phyloP scores from a whole-genome alignment of 192 early-diverging fungal genomes.

The Rhizophlyctis rosea region DNA sequence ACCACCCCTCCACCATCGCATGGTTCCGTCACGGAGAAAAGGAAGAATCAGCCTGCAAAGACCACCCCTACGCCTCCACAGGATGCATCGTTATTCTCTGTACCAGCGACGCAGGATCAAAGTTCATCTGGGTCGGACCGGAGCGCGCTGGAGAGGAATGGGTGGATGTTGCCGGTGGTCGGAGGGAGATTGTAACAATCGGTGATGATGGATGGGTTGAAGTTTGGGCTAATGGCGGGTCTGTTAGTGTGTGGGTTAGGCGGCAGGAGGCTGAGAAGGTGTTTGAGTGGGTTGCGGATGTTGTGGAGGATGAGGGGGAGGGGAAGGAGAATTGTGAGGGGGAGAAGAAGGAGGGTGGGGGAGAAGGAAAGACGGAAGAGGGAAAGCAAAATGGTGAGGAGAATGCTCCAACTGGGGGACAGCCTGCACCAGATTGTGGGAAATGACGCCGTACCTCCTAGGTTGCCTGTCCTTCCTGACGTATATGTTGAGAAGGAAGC shows the following conservation, averaged over 20 bases:
- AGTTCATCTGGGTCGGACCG: slow-evolving; percentile 28
- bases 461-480: too few relatives aligned
- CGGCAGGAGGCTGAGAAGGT: slow-evolving; percentile 9
- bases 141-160: slow-evolving; percentile 19
- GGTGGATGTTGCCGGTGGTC: slow-evolving; percentile 27
- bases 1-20: slow-evolving; percentile 42
- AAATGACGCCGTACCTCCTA: too few relatives aligned
- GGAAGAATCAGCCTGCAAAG: neutral
- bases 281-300: slow-evolving; percentile 17
- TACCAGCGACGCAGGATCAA: slow-evolving; percentile 23
- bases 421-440: too few relatives aligned
- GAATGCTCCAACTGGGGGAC: too few relatives aligned
- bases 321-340: too few relatives aligned
- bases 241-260: slow-evolving; percentile 24
- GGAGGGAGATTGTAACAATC: slow-evolving; percentile 20
- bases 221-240: slow-evolving; percentile 24
- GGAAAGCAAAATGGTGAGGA: too few relatives aligned
- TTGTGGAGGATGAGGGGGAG: too few relatives aligned
- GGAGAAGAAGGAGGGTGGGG: too few relatives aligned
- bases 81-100: slow-evolving; percentile 3
- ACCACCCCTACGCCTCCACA: neutral
- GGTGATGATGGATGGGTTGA: slow-evolving; percentile 27
- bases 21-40: slow-evolving; percentile 37
- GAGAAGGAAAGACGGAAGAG: too few relatives aligned
- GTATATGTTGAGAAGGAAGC: too few relatives aligned